Evolutionary conservation across 78 protist species (phyloP).

Genomic region (Parvularia atlantis): DNA sequence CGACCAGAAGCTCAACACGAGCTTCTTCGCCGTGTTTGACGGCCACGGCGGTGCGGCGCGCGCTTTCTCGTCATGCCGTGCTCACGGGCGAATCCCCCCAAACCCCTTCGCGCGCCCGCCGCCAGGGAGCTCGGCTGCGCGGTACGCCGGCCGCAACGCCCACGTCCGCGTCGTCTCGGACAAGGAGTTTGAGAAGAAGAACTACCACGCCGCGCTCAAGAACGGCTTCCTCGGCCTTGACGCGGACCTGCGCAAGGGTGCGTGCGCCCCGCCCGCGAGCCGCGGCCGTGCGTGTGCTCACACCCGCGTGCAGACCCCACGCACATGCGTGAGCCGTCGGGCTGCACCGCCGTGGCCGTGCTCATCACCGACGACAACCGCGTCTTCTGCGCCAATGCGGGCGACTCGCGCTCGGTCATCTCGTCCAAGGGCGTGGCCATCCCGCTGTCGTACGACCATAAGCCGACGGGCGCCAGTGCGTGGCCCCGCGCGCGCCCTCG

Average conservation of each 20-base stretch:
- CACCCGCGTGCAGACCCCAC: no score
- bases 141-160: not conserved
- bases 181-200: not conserved
- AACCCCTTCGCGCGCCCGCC: not conserved
- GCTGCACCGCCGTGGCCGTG: not conserved
- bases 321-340: no score
- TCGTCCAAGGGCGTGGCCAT: constrained; percentile 2
- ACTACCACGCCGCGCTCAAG: not conserved
- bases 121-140: not conserved
- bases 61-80: not conserved
- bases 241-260: not conserved
- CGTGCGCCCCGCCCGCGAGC: no score
- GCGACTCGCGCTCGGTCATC: constrained; percentile 40
- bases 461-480: constrained; percentile 28
- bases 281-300: no score
- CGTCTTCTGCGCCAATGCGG: constrained; percentile 36
- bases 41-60: not conserved
- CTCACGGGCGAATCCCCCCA: not conserved
- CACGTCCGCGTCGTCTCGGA: not conserved
- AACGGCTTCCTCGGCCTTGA: not conserved
- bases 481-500: not conserved
- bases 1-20: not conserved
- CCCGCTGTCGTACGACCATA: constrained; percentile 33
- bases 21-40: constrained; percentile 19
- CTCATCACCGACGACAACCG: not conserved